Evolutionary conservation across 2,329 filamentous ascomycete species (phyloP).

Genomic region (Chrysosporium queenslandicum): DNA sequence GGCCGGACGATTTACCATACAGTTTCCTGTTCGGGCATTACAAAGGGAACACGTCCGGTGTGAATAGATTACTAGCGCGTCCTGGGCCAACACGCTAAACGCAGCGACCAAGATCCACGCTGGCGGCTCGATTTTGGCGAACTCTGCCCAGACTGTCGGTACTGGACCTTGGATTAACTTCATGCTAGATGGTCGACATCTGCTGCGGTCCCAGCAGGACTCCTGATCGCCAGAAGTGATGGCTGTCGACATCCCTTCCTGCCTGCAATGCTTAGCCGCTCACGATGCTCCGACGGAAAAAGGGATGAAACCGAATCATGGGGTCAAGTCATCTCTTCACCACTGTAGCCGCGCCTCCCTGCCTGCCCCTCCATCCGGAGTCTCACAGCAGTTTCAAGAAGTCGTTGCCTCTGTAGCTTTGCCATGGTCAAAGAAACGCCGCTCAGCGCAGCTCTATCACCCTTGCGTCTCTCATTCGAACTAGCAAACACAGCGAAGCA

Average conservation of each 20-base stretch:
- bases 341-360: too few relatives aligned
- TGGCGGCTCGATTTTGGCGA: constrained; percentile 11
- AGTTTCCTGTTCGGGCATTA: neutral
- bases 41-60: neutral
- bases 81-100: neutral
- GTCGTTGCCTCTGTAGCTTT: neutral
- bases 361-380: neutral
- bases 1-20: neutral
- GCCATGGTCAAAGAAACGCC: neutral
- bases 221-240: too few relatives aligned
- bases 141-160: constrained; percentile 16
- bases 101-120: constrained; percentile 11
- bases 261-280: neutral
- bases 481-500: too few relatives aligned
- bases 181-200: constrained; percentile 10
- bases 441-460: neutral
- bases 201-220: neutral
- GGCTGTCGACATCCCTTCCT: too few relatives aligned
- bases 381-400: neutral
- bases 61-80: neutral
- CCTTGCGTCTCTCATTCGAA: neutral
- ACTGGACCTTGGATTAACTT: constrained; percentile 10
- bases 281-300: too few relatives aligned
- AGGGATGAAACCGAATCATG: too few relatives aligned
- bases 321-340: too few relatives aligned